Conservation (phyloP, 2,329 filamentous ascomycete species). For the Mariannaea elegans region DNA sequence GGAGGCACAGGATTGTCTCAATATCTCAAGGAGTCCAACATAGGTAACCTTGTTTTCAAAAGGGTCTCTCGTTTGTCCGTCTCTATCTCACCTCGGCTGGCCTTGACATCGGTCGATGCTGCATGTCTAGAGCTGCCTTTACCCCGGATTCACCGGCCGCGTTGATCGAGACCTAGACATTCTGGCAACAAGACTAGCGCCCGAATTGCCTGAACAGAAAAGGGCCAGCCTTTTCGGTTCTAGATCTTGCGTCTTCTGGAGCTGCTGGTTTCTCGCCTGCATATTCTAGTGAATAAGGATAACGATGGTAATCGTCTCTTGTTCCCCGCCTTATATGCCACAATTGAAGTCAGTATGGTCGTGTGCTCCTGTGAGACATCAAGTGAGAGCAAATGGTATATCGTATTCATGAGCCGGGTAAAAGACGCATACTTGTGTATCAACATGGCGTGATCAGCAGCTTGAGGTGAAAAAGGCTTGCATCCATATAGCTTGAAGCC, state of each 20-base stretch:
- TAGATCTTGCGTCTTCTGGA: constrained; percentile 10
- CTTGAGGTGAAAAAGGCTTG: constrained; percentile 16
- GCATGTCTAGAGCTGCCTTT: constrained; percentile 11
- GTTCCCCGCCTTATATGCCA: too few species aligned
- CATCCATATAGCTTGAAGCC: constrained; percentile 24
- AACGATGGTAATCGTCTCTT: constrained; percentile 1
- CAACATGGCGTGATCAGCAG: constrained; percentile 33
- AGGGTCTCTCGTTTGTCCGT: not conserved
- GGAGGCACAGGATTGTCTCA: constrained; percentile 17
- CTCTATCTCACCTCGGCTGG: not conserved
- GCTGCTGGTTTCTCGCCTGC: constrained; percentile 16
- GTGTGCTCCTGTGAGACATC: constrained; percentile 22
- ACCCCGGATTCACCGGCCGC: constrained; percentile 19
- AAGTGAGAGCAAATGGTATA: constrained; percentile 26
- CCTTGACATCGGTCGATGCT: constrained; percentile 5
- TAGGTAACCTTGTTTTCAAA: not conserved
- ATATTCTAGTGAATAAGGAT: constrained; percentile 24
- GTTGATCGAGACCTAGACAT: constrained; percentile 10
- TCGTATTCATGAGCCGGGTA: not conserved
- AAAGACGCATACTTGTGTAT: constrained; percentile 23
- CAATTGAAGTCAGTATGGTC: constrained; percentile 16
- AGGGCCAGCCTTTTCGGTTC: constrained; percentile 24
- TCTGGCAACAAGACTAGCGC: not conserved
- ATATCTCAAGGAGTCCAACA: not conserved
- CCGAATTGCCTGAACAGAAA: constrained; percentile 16